Evolutionary conservation across 176 grass and related monocot species (phyloP).

Genomic region (Triticum aestivum): DNA sequence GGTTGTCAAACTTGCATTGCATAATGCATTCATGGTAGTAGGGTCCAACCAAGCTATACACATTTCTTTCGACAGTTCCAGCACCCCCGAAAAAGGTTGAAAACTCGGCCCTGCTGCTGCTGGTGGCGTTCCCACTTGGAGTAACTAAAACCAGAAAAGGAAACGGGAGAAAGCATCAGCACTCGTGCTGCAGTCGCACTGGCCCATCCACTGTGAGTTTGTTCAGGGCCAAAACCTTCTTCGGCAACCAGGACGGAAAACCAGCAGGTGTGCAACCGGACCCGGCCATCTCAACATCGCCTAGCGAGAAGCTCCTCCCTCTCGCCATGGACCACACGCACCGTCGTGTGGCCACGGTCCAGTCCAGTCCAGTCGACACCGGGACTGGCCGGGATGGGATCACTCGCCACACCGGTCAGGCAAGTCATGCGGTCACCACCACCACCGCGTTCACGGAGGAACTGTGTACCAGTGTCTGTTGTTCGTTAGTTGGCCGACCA

Average conservation of each 20-base stretch:
- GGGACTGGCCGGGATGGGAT: not conserved
- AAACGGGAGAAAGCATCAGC: not conserved
- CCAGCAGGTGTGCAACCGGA: slow-evolving; percentile 5
- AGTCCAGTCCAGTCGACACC: not conserved
- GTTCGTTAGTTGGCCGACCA: slow-evolving; percentile 20
- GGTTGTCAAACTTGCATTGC: not conserved
- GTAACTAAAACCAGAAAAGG: not conserved
- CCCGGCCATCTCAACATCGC: not conserved
- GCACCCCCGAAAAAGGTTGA: not conserved
- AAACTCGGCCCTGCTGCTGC: not conserved
- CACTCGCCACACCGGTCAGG: not conserved
- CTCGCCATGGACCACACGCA: not conserved
- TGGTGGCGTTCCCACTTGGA: slow-evolving; percentile 1
- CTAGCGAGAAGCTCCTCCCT: not conserved
- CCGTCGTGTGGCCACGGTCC: not conserved
- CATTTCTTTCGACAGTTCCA: not conserved
- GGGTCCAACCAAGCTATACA: not conserved
- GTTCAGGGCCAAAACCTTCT: not conserved
- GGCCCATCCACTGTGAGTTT: too few species aligned
- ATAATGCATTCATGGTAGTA: not conserved
- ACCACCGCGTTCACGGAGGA: not conserved
- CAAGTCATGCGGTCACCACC: too few species aligned
- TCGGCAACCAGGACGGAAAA: not conserved
- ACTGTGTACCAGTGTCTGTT: not conserved
- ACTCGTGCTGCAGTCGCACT: too few species aligned